Conservation (phyloP, 495 filamentous ascomycete genomes). For the Tuber magnatum region DNA sequence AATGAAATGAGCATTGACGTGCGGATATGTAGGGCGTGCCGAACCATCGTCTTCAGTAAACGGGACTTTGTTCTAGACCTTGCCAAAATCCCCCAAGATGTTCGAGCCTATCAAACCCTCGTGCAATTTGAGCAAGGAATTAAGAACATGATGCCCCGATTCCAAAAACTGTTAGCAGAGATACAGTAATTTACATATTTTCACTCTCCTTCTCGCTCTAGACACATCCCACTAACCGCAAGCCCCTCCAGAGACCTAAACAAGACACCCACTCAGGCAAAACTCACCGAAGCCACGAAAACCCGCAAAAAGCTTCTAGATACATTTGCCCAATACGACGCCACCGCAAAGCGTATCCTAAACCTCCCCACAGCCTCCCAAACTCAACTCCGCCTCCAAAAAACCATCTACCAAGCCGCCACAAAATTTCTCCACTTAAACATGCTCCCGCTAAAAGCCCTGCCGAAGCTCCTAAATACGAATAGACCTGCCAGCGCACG, state of each 20-base stretch:
- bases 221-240: constrained; percentile 41
- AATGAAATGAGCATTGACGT: constrained; percentile 65
- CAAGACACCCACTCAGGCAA: constrained; percentile 63
- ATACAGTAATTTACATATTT: constrained; percentile 50
- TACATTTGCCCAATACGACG: constrained; percentile 81
- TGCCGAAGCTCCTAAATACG: constrained; percentile 75
- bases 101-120: constrained; percentile 78
- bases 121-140: constrained; percentile 87
- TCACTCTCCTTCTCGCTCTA: neutral
- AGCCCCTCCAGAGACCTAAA: constrained; percentile 51
- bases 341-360: constrained; percentile 72
- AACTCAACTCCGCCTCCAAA: constrained; percentile 70
- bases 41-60: constrained; percentile 71
- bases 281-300: constrained; percentile 82
- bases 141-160: constrained; percentile 70
- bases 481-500: constrained; percentile 32
- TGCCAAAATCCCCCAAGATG: constrained; percentile 61
- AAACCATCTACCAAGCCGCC: constrained; percentile 74
- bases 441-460: constrained; percentile 81
- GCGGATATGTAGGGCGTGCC: constrained; percentile 87
- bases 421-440: constrained; percentile 81
- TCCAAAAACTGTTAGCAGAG: constrained; percentile 68
- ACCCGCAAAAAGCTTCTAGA: constrained; percentile 86
- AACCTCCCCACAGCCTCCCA: constrained; percentile 65
- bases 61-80: constrained; percentile 67